Evolutionary conservation across 2,329 filamentous ascomycete genomes (phyloP).

Genomic region (Ophiostoma pallidulum): DNA sequence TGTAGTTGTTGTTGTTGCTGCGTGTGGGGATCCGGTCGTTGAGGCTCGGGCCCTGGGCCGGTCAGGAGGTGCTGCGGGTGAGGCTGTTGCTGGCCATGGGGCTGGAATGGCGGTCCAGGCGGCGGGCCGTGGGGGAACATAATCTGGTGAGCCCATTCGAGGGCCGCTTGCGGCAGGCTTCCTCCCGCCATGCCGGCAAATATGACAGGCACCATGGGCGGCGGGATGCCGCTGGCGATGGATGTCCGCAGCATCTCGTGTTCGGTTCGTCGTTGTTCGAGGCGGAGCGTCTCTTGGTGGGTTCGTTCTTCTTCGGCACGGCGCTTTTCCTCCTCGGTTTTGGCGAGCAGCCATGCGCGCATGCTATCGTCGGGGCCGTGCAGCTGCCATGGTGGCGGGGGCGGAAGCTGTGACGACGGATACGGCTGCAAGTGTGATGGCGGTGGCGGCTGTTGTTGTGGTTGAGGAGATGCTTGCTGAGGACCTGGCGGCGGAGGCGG

Average conservation of each 20-base stretch:
- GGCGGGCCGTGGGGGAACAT: conserved; percentile 35
- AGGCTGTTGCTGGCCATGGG: conserved; percentile 39
- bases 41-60: conserved; percentile 32
- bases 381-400: conserved; percentile 25
- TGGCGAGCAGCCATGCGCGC: conserved; percentile 61
- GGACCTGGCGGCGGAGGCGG: conserved; percentile 25
- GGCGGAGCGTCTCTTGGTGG: conserved; percentile 51
- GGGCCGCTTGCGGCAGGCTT: conserved; percentile 46
- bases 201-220: conserved; percentile 63
- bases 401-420: conserved; percentile 14
- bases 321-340: conserved; percentile 62
- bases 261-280: conserved; percentile 66
- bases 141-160: conserved; percentile 62
- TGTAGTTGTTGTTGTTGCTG: background rate
- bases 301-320: conserved; percentile 67
- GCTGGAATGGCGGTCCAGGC: background rate
- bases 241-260: conserved; percentile 63
- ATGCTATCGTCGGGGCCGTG: conserved; percentile 60
- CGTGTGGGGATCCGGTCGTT: conserved; percentile 41
- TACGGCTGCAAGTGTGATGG: background rate
- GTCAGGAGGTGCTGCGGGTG: conserved; percentile 32
- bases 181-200: conserved; percentile 64
- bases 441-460: background rate
- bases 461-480: conserved; percentile 19
- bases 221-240: conserved; percentile 59